Evolutionary conservation across 352 stramenopile species (phyloP), one percentile per base, ranked within the genome.

Genomic region (Globisporangium polare): DNA sequence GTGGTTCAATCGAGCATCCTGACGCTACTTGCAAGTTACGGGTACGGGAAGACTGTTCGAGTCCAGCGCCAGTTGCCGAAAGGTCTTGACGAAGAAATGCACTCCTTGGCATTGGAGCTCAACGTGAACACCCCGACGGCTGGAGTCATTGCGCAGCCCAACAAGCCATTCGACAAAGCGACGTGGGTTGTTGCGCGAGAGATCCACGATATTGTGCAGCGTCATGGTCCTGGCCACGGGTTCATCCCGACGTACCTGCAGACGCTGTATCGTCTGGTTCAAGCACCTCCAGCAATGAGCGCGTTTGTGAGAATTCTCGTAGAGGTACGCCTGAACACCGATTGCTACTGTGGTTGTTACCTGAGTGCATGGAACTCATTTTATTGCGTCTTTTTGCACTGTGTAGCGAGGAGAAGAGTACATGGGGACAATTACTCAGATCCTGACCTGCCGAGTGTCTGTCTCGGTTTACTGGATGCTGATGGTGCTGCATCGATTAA

Each of bases 201-300:
- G 62, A 78, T 94, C 18, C 69, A 88, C 54, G 78, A 94, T 45
- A 69, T 94, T 18, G 74, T 90, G 5, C 63, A 58, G 33, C 75
- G 82, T 2, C 77, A 91, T 33, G 80, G 84, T 18, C 60, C 80
- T 3, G 73, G 62, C 2, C 84, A 94, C 27, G 71, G 82, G 17
- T 94, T 90, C 57, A 64, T 93, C 12, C 65, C 62, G 22, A 90
- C 83, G 2, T 95, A 95, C 31, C 63, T 95, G 13, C 82, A 93
- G 49, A 82, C 77, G 5, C 62, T 95, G 20, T 90, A 91, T 59
- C 82, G 86, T 5, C 60, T 95, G 31, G 69, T 83, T 8, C 62
- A 88, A 42, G 77, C 80, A 0, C 76, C 83, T 9, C 68, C 78
- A 54, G 81, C 80, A 5, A 89, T 89, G 54, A 90, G 86, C 43